Conservation (phyloP, 345 rosid genomes). For the Sapria himalayana region DNA sequence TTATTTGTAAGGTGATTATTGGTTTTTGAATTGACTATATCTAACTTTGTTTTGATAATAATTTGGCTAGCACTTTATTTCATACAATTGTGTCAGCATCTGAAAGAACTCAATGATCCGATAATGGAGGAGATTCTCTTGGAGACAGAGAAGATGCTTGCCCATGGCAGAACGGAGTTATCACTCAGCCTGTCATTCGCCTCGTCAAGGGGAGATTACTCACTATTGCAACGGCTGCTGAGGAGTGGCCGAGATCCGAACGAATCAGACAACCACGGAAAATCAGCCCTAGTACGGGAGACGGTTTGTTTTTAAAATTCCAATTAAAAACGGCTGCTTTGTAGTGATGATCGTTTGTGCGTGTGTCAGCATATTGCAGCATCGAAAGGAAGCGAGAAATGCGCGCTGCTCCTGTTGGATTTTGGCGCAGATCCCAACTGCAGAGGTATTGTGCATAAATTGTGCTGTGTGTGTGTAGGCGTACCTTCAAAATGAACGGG, state of each 20-base stretch:
- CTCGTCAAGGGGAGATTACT: conserved; percentile 12
- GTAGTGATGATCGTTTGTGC: background rate
- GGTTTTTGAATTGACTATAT: too few relatives aligned
- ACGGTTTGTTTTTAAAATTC: too few relatives aligned
- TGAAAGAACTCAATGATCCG: conserved; percentile 56
- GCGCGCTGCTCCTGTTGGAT: conserved; percentile 54
- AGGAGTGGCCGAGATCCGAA: conserved; percentile 14
- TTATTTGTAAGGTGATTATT: too few relatives aligned
- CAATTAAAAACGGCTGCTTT: too few relatives aligned
- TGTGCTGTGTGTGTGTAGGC: too few relatives aligned
- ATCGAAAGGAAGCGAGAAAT: conserved; percentile 48
- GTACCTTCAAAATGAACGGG: too few relatives aligned
- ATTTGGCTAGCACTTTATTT: too few relatives aligned
- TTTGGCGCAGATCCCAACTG: conserved; percentile 43
- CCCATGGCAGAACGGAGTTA: conserved; percentile 56
- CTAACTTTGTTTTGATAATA: too few relatives aligned
- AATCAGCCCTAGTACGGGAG: conserved; percentile 12
- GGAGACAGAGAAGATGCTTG: conserved; percentile 65
- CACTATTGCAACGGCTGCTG: conserved; percentile 10
- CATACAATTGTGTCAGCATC: conserved; percentile 12
- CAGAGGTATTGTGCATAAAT: too few relatives aligned
- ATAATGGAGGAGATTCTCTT: conserved; percentile 39
- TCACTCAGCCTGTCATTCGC: conserved; percentile 39
- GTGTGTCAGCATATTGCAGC: conserved; percentile 87
- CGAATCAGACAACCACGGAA: conserved; percentile 13